These are phyloP conservation scores for Solanum corneliomulleri DNA, from an alignment of 257 asterid genomes.

Conservation along the genomic window DNA sequence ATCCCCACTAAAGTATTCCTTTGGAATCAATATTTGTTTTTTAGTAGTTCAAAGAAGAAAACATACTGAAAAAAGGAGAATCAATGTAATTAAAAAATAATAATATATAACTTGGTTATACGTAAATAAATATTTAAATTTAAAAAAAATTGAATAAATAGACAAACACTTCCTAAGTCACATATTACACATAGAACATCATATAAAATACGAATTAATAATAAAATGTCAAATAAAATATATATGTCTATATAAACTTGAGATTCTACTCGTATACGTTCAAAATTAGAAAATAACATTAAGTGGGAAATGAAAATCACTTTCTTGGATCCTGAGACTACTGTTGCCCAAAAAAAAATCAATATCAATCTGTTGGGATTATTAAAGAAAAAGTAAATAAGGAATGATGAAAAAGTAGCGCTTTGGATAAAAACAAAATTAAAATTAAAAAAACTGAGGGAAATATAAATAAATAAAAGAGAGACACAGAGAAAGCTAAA, in stretches of 20 bases:
- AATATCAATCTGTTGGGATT: constrained; percentile 14
- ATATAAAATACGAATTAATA: too few relatives aligned
- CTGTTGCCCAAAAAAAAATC: constrained; percentile 11
- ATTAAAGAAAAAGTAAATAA: constrained; percentile 47
- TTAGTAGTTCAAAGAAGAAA: background rate
- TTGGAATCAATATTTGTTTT: background rate
- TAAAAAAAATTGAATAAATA: too few relatives aligned
- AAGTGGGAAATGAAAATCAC: constrained; percentile 30
- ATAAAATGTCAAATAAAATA: background rate
- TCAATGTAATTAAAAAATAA: background rate
- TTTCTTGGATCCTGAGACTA: constrained; percentile 61
- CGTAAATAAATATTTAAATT: too few relatives aligned
- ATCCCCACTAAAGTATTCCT: background rate
- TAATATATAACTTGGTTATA: too few relatives aligned
- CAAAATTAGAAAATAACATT: background rate
- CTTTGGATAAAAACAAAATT: background rate
- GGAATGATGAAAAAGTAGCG: constrained; percentile 51
- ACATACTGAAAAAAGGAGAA: background rate
- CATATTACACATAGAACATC: background rate
- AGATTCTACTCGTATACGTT: too few relatives aligned
- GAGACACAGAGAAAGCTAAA: background rate
- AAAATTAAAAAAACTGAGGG: background rate
- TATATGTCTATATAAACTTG: too few relatives aligned
- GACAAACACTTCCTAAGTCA: too few relatives aligned
- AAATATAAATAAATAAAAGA: background rate